Conservation (phyloP, 371 early-diverging fungal genomes). For the Zychaea mexicana region DNA sequence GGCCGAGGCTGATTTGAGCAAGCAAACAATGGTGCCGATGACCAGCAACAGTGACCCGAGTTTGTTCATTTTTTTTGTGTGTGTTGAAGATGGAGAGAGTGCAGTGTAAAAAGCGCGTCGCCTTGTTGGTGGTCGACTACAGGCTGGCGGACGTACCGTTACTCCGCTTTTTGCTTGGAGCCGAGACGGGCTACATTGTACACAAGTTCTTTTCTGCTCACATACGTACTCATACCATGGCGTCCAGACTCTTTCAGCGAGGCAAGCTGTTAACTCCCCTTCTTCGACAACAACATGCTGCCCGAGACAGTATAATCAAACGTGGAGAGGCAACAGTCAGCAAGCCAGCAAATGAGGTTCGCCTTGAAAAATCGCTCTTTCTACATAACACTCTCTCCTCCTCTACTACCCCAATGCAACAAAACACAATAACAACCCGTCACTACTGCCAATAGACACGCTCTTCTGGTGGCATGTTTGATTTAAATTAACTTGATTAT, state of each 20-base stretch:
- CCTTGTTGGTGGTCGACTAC: background rate
- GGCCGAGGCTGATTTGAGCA: background rate
- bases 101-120: background rate
- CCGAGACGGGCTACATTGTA: no score
- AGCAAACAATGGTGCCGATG: constrained; percentile 1
- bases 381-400: background rate
- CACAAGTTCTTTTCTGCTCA: background rate
- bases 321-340: background rate
- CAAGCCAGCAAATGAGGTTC: background rate
- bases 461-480: no score
- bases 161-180: no score
- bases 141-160: no score
- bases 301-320: background rate
- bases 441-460: no score
- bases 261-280: background rate
- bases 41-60: constrained; percentile 2
- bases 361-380: no score
- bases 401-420: background rate
- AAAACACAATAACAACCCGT: background rate
- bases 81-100: background rate
- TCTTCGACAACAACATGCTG: background rate
- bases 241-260: background rate
- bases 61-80: background rate
- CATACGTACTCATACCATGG: no score
- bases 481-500: no score